Evolutionary conservation across 768 basidiomycete genomes (phyloP).

Genomic region (Lactarius hatsudake): DNA sequence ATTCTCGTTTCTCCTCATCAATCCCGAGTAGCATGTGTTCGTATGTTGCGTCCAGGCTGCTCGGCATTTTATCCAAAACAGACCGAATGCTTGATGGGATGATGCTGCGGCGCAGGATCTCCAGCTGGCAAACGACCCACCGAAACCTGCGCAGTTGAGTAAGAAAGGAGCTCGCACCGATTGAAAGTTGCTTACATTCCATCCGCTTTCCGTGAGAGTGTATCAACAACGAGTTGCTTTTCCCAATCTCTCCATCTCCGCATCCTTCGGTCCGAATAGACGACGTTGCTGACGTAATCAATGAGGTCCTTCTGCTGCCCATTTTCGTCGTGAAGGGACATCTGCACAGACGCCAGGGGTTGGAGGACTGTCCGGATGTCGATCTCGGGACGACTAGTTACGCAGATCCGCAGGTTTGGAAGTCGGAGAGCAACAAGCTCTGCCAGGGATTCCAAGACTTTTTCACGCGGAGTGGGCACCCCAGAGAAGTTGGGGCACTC

Average conservation of each 20-base stretch:
- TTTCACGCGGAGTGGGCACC: conserved; percentile 4
- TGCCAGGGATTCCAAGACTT: conserved; percentile 1
- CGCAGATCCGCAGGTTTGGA: conserved; percentile 2
- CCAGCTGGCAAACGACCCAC: conserved; percentile 13
- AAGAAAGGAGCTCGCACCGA: background rate
- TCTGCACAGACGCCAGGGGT: background rate
- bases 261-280: conserved; percentile 1
- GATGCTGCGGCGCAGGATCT: conserved; percentile 1
- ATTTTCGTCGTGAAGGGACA: conserved; percentile 7
- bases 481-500: conserved; percentile 16
- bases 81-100: conserved; percentile 4
- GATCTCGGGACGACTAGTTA: conserved; percentile 14
- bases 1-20: conserved; percentile 1
- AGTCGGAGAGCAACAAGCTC: background rate
- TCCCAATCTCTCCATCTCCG: conserved; percentile 11
- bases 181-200: conserved; percentile 6
- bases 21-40: background rate
- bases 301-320: conserved; percentile 7
- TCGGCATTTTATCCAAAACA: conserved; percentile 1
- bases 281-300: background rate
- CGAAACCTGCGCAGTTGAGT: conserved; percentile 7
- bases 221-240: background rate
- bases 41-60: conserved; percentile 16
- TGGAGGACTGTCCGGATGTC: background rate
- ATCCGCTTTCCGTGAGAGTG: conserved; percentile 7